Evolutionary conservation across 495 filamentous ascomycete genomes (phyloP).

Genomic region (Gamarada debralockiae): DNA sequence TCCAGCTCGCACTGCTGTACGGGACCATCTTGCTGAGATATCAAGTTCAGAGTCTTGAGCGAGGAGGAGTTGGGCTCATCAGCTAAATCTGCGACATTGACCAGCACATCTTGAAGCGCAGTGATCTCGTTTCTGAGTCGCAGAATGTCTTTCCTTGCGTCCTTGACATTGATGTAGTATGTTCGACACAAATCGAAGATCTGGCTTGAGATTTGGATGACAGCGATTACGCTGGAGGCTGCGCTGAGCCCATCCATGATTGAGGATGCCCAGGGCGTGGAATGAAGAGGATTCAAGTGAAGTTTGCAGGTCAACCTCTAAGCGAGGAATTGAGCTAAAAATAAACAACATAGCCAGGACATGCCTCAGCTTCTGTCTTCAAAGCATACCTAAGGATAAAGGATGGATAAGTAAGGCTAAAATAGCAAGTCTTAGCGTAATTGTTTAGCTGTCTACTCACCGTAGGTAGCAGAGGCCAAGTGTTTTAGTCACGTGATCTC

Average conservation of each 20-base stretch:
- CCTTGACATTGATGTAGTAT: conserved; percentile 7
- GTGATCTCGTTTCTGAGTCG: conserved; percentile 5
- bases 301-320: too few species aligned
- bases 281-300: too few species aligned
- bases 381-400: too few species aligned
- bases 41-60: neutral
- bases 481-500: too few species aligned
- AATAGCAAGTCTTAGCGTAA: too few species aligned
- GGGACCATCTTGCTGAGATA: conserved; percentile 8
- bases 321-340: too few species aligned
- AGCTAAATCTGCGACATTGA: conserved; percentile 7
- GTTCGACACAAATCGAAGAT: conserved; percentile 9
- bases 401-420: too few species aligned
- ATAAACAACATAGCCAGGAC: too few species aligned
- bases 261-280: too few species aligned
- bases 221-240: conserved; percentile 33
- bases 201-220: conserved; percentile 30
- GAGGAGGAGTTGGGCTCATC: neutral
- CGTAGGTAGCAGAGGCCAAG: too few species aligned
- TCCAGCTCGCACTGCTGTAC: conserved; percentile 13
- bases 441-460: too few species aligned
- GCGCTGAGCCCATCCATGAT: conserved; percentile 29
- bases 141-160: conserved; percentile 12
- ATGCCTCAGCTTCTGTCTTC: too few species aligned
- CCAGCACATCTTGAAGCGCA: conserved; percentile 13